A percentile compares a stretch with the other conserved stretches of the same genome.
Evolutionary conservation across 192 early-diverging fungal genomes (phyloP).

Genomic region (Coemansia asiatica): DNA sequence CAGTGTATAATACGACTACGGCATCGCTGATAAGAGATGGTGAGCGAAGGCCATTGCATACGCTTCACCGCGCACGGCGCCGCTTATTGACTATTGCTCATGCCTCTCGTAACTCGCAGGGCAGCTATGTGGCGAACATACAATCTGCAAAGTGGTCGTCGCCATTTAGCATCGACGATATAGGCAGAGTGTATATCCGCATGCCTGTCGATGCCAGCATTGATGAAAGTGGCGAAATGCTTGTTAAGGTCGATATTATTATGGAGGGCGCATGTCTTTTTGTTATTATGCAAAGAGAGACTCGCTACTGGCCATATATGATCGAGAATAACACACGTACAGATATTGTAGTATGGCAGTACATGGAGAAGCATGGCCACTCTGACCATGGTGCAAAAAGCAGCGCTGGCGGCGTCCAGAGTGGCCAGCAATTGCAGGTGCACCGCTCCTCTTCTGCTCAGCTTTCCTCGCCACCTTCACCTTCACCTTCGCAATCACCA

Average conservation of each 20-base stretch:
- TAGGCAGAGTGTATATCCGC: constrained; percentile 84
- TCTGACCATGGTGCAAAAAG: background rate
- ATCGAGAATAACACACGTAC: constrained; percentile 59
- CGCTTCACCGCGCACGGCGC: constrained; percentile 62
- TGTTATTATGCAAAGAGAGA: constrained; percentile 74
- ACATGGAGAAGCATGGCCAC: constrained; percentile 21
- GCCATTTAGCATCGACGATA: constrained; percentile 82
- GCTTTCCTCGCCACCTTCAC: constrained; percentile 8
- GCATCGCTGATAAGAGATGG: constrained; percentile 55
- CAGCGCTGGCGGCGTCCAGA: background rate
- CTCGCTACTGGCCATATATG: constrained; percentile 84
- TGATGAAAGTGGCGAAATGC: constrained; percentile 18
- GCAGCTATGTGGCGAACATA: background rate
- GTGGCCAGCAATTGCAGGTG: background rate
- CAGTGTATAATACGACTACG: constrained; percentile 60
- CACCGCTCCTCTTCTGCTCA: constrained; percentile 8
- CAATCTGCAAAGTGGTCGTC: constrained; percentile 74
- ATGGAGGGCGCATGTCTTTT: constrained; percentile 91
- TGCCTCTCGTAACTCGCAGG: constrained; percentile 46
- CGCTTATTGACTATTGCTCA: constrained; percentile 69
- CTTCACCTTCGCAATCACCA: too few relatives aligned
- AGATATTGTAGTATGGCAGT: constrained; percentile 79
- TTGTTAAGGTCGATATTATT: constrained; percentile 80
- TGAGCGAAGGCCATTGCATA: constrained; percentile 65
- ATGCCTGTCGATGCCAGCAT: constrained; percentile 61